These are phyloP conservation scores for Phascolomyces articulosus DNA, from an alignment of 371 early-diverging fungal genomes.

Conservation along the genomic window DNA sequence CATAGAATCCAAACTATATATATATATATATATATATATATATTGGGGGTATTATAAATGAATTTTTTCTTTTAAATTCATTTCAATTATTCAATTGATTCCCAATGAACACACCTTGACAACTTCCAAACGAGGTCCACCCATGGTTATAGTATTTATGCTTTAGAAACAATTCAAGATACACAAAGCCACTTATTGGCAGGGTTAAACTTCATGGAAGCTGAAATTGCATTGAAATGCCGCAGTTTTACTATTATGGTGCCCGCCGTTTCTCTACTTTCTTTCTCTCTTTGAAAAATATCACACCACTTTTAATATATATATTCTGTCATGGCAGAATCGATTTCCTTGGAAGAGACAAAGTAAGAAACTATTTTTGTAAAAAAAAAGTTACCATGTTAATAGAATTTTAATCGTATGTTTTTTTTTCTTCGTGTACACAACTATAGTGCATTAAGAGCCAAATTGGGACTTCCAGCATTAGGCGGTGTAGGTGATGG, in stretches of 20 bases:
- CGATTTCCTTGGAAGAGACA: slow-evolving; percentile 65
- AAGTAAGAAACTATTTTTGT: slow-evolving; percentile 43
- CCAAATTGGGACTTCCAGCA: slow-evolving; percentile 72
- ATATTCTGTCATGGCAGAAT: slow-evolving; percentile 32
- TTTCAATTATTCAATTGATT: not conserved
- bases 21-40: no score
- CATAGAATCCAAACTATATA: slow-evolving; percentile 56
- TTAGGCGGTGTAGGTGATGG: slow-evolving; percentile 31
- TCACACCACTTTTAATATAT: no score
- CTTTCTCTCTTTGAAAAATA: no score
- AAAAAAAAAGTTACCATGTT: not conserved
- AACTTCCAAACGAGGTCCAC: slow-evolving; percentile 54
- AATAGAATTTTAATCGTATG: no score
- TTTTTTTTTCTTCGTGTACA: no score
- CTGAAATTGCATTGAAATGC: no score
- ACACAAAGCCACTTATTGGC: not conserved
- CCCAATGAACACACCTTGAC: no score
- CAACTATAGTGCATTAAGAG: slow-evolving; percentile 61
- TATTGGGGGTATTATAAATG: no score
- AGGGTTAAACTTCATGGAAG: not conserved
- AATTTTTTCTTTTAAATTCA: not conserved
- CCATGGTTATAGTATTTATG: slow-evolving; percentile 30
- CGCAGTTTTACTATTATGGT: no score
- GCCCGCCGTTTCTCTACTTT: no score
- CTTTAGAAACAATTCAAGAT: not conserved